phyloP scores from a whole-genome alignment of 352 stramenopile species.

The Saprolegnia diclina region DNA sequence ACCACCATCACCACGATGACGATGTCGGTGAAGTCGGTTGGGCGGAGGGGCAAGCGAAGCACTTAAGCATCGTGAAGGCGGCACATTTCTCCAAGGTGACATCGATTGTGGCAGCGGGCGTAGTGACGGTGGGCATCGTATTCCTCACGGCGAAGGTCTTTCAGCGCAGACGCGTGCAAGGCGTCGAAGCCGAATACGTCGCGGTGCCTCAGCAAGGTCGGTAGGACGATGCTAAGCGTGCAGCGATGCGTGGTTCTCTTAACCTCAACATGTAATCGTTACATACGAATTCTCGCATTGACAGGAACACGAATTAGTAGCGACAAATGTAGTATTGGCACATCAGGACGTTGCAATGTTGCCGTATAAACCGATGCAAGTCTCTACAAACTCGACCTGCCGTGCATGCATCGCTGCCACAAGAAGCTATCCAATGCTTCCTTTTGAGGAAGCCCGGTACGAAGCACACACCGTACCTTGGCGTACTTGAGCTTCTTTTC shows the following conservation, averaged over 20 bases:
- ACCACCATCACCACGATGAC: not conserved
- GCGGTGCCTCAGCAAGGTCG: not conserved
- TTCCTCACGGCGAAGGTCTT: not conserved
- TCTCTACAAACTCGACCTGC: constrained; percentile 10
- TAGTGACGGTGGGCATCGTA: not conserved
- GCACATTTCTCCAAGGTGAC: not conserved
- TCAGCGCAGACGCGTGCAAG: not conserved
- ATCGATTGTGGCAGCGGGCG: not conserved
- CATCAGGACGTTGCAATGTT: not conserved
- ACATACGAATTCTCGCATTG: no score
- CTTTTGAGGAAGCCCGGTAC: not conserved
- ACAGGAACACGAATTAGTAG: no score
- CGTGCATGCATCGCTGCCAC: constrained; percentile 8
- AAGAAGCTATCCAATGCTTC: not conserved
- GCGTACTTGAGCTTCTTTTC: constrained; percentile 43
- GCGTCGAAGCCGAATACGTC: not conserved
- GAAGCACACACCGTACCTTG: constrained; percentile 29
- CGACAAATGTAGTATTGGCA: no score
- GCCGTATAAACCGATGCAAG: not conserved
- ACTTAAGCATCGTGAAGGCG: not conserved
- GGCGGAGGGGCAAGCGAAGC: not conserved
- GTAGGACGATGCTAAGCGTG: not conserved
- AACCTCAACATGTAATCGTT: no score
- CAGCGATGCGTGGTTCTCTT: no score
- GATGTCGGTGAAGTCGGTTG: not conserved